These are phyloP conservation scores for Nicotiana benthamiana DNA, from an alignment of 257 asterid genomes.

Conservation along the genomic window DNA sequence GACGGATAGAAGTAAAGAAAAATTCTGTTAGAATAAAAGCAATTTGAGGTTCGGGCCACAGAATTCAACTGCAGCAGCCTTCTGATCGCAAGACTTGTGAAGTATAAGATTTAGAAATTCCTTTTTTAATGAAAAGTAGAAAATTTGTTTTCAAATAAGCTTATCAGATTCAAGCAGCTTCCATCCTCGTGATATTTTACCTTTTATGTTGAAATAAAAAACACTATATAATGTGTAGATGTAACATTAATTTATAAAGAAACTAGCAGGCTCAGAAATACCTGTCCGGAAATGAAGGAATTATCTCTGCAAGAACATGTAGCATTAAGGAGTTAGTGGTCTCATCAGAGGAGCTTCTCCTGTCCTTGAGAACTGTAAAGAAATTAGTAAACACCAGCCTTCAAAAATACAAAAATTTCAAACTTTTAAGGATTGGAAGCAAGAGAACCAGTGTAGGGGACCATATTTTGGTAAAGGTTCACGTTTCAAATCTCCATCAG, in stretches of 20 bases:
- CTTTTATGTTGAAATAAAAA: not conserved
- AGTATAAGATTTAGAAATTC: not conserved
- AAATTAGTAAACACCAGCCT: not conserved
- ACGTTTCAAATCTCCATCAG: not conserved
- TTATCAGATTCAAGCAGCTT: not conserved
- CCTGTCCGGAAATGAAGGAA: conserved; percentile 16
- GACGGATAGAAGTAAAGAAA: not conserved
- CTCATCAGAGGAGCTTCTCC: not conserved
- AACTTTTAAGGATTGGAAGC: not conserved
- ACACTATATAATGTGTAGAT: not conserved
- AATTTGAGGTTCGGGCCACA: not conserved
- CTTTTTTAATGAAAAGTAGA: not conserved
- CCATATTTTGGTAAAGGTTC: not conserved
- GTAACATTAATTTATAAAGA: not conserved
- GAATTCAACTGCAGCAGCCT: not conserved
- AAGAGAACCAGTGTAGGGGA: not conserved
- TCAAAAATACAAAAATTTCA: not conserved
- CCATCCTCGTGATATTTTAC: not conserved
- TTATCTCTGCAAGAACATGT: conserved; percentile 1
- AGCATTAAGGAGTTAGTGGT: not conserved
- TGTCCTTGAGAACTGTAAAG: not conserved
- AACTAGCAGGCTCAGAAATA: not conserved
- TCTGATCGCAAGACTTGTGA: not conserved
- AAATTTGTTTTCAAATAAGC: too few species aligned
- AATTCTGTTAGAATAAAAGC: not conserved